Evolutionary conservation across 805 yeast species (phyloP), one percentile per base, ranked within the genome.

Genomic region (Hanseniaspora vineae): DNA sequence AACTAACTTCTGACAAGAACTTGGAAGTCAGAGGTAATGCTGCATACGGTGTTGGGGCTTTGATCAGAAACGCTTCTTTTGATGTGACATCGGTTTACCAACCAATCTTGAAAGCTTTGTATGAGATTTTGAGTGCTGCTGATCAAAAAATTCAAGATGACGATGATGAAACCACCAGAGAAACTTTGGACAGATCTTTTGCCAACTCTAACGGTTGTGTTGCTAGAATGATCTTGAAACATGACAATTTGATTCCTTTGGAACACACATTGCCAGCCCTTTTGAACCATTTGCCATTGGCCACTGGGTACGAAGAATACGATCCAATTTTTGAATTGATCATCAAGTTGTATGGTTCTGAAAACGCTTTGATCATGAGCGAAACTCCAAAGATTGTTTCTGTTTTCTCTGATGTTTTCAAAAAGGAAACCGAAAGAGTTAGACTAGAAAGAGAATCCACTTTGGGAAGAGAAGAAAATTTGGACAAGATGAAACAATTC

Each of bases 131-230:
- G 60, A 78, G 77, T 66, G 83, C 82, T 64, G 88, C 87, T 51
- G 86, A 84, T 64, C 79, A 76, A 65, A 84, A 83, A 67, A 81
- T 77, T 49, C 56, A 69, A 18, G 75, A 67, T 48, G 77, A 70
- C 49, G 84, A 78, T 52, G 87, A 80, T 58, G 94, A 82, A 54
- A 90, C 84, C 64, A 73, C 85, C 33, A 76, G 75, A 58, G 95
- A 87, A 54, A 82, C 78, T 51, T 76, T 85, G 56, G 81, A 81
- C 67, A 76, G 95, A 69, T 79, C 94, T 6, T 78, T 77, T 55
- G 96, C 97, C 51, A 92, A 92, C 65, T 96, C 96, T 4, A 83
- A 92, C 65, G 98, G 98, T 42, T 92, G 97, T 75, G 95, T 89
- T 49, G 89, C 96, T 15, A 80, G 98, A 67, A 74, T 92, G 84